A percentile compares a stretch with the other conserved stretches of the same genome.
phyloP scores from a whole-genome alignment of 768 basidiomycete species.

The Rhodotorula paludigena region DNA sequence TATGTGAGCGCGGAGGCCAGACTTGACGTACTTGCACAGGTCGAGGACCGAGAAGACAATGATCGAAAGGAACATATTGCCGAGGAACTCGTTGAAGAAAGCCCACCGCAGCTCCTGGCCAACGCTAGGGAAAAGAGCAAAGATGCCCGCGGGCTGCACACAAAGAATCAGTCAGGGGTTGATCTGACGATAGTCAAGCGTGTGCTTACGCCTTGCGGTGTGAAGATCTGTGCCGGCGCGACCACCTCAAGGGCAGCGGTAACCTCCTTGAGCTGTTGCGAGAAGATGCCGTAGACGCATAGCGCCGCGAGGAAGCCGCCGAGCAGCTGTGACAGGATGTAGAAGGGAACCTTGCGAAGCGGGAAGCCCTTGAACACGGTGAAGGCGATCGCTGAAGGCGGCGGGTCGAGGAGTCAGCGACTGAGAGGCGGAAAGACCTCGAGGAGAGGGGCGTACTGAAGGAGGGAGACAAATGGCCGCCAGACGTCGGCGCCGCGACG shows the following conservation, averaged over 20 bases:
- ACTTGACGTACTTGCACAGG: constrained; percentile 6
- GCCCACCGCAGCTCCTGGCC: constrained; percentile 12
- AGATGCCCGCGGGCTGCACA: constrained; percentile 22
- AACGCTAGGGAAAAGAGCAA: constrained; percentile 23
- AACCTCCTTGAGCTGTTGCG: constrained; percentile 49
- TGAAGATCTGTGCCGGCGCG: background rate
- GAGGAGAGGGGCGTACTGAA: constrained; percentile 49
- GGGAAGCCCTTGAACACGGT: constrained; percentile 69
- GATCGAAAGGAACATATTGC: constrained; percentile 38
- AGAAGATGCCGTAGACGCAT: constrained; percentile 62
- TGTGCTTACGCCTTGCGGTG: constrained; percentile 13
- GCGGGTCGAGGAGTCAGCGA: background rate
- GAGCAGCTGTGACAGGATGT: constrained; percentile 62
- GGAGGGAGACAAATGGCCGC: constrained; percentile 61
- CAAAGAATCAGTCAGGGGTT: background rate
- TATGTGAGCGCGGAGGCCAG: background rate
- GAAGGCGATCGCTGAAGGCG: constrained; percentile 53
- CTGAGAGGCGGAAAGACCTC: accelerated
- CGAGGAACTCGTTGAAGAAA: constrained; percentile 38
- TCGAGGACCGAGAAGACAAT: constrained; percentile 40
- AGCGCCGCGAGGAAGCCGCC: constrained; percentile 63
- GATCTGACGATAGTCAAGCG: background rate
- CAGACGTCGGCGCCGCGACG: constrained; percentile 55
- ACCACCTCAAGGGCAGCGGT: background rate
- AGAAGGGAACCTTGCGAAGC: constrained; percentile 75